Percentiles rank a stretch among this genome's conserved stretches.
These are phyloP conservation scores for Picea abies DNA, from an alignment of 83 land plant genomes.

Conservation along the genomic window DNA sequence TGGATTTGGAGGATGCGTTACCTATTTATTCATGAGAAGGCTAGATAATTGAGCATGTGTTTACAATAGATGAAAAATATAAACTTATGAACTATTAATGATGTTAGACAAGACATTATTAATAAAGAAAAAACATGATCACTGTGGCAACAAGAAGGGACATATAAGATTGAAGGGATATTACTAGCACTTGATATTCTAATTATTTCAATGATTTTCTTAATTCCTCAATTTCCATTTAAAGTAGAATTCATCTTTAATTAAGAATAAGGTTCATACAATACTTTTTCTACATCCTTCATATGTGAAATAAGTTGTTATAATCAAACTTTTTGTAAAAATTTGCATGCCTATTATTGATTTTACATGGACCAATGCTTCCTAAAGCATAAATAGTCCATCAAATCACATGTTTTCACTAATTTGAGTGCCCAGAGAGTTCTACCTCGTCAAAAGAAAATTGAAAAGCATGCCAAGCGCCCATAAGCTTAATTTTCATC, in stretches of 20 bases:
- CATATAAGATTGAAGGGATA: not conserved
- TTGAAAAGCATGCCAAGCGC: conserved; percentile 68
- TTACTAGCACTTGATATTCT: not conserved
- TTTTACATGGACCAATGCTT: not conserved
- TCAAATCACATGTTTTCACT: not conserved
- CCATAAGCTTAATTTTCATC: conserved; percentile 30
- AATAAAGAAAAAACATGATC: not conserved
- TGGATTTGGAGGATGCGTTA: no score
- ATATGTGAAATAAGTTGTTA: not conserved
- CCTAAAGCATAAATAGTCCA: not conserved
- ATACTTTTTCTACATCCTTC: not conserved
- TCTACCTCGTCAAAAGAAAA: conserved; percentile 62
- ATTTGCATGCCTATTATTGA: not conserved
- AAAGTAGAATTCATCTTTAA: not conserved
- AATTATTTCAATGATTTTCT: not conserved
- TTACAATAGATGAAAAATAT: not conserved
- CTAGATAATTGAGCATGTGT: not conserved
- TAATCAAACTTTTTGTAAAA: not conserved
- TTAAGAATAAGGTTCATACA: not conserved
- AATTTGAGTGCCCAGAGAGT: not conserved
- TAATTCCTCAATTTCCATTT: not conserved
- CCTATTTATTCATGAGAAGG: not conserved
- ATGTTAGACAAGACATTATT: not conserved
- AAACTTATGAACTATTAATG: not conserved
- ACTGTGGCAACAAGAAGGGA: not conserved